Evolutionary conservation across 352 stramenopile genomes (phyloP), one percentile per base, ranked within the genome.

Genomic region (Phytopythium chamaehyphon): DNA sequence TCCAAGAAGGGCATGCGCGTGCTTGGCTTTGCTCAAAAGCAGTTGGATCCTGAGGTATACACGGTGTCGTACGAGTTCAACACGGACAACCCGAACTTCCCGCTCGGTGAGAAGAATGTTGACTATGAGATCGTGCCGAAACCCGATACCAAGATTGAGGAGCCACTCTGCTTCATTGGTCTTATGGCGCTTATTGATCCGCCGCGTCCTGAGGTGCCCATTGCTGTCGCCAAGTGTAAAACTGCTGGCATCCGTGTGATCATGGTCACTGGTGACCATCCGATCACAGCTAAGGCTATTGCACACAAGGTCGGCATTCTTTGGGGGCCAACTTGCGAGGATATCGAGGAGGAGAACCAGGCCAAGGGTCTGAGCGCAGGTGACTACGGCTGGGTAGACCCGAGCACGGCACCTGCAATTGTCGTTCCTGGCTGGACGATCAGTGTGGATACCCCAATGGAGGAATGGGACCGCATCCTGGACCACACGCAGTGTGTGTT

Each of bases 131-230:
- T 60, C 5, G 79, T 71, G 21, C 88, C 67, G 36, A 95, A 78
- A 61, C 78, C 70, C 19, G 66, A 82, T 57, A 66, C 62, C 51
- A 94, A 97, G 55, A 86, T 98, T 51, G 86, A 80, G 70, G 79
- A 88, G 57, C 67, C 57, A 2, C 60, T 85, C 40, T 95, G 86
- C 35, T 98, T 98, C 46, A 88, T 98, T 54, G 96, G 95, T 36
- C 69, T 99, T 46, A 97, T 98, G 73, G 93, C 94, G 7, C 77
- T 98, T 33, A 98, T 98, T 55, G 96, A 99, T 62, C 96, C 96
- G 8, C 96, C 96, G 14, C 95, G 96, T 49, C 59, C 76, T 2
- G 82, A 93, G 51, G 93, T 98, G 4, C 80, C 86, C 1, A 70
- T 76, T 26, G 92, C 93, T 2, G 86, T 98, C 14, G 80, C 71